Percentiles rank a stretch among this genome's conserved stretches.
phyloP scores from a whole-genome alignment of 208 protist genomes.

The Trypanosoma mega region DNA sequence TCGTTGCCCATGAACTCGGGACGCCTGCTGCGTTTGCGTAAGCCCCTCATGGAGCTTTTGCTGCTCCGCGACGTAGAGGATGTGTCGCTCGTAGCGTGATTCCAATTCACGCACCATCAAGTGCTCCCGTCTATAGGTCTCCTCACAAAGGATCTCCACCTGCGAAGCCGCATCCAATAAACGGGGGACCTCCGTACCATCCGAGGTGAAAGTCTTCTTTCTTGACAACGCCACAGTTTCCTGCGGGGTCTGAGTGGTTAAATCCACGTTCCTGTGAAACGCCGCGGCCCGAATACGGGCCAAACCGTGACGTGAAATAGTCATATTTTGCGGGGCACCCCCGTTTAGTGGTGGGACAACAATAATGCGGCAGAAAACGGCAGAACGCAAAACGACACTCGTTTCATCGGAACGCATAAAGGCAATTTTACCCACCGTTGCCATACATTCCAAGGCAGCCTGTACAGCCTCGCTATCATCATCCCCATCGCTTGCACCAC shows the following conservation, averaged over 20 bases:
- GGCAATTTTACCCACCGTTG: slow-evolving; percentile 9
- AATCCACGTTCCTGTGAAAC: not conserved
- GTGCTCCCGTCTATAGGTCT: slow-evolving; percentile 12
- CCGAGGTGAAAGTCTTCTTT: too few species aligned
- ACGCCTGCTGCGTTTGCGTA: slow-evolving; percentile 7
- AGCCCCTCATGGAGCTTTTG: not conserved
- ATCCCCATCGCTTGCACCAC: not conserved
- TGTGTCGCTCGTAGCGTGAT: slow-evolving; percentile 18
- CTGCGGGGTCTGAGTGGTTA: slow-evolving; percentile 1
- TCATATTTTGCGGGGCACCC: not conserved
- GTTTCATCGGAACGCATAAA: slow-evolving; percentile 13
- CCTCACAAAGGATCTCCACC: slow-evolving; percentile 9
- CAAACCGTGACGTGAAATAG: not conserved
- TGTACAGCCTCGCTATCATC: slow-evolving; percentile 6
- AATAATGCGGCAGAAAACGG: not conserved
- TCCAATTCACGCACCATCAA: slow-evolving; percentile 17
- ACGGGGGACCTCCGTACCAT: not conserved
- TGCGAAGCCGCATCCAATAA: not conserved
- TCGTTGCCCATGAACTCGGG: slow-evolving; percentile 15
- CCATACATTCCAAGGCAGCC: not conserved
- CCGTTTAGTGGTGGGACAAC: not conserved
- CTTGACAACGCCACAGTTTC: too few species aligned
- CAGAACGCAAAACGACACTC: not conserved
- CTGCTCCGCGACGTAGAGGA: not conserved
- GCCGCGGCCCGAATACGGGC: slow-evolving; percentile 1